A percentile compares a stretch with the other conserved stretches of the same genome.
phyloP scores from a whole-genome alignment of 1,284 basidiomycete genomes.

The Schizophyllum amplum region DNA sequence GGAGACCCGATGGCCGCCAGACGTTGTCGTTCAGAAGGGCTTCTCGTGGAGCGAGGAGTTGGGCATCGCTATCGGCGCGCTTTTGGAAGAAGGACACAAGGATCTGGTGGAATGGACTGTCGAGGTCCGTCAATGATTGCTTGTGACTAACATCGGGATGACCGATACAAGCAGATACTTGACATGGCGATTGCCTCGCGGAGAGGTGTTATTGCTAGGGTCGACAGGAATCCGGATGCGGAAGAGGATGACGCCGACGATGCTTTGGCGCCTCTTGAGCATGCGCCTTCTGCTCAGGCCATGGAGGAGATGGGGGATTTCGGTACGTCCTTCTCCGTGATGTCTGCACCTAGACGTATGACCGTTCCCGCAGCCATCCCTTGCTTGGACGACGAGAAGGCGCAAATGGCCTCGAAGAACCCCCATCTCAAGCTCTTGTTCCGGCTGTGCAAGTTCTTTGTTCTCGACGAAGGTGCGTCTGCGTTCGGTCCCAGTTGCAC shows the following conservation, averaged over 20 bases:
- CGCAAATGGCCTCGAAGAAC: conserved; percentile 70
- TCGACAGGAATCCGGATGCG: conserved; percentile 43
- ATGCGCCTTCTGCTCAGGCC: conserved; percentile 60
- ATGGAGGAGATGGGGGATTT: conserved; percentile 68
- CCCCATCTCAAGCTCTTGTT: conserved; percentile 78
- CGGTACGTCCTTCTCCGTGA: conserved; percentile 40
- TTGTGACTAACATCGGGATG: neutral
- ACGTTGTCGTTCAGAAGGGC: conserved; percentile 81
- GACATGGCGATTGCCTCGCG: conserved; percentile 58
- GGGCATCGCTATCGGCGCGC: conserved; percentile 72
- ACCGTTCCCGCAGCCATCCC: conserved; percentile 55
- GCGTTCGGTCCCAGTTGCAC: conserved; percentile 2
- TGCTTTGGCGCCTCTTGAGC: conserved; percentile 16
- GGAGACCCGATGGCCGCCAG: conserved; percentile 44
- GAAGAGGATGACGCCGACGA: conserved; percentile 30
- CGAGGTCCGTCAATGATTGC: conserved; percentile 43
- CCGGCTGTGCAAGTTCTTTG: conserved; percentile 57
- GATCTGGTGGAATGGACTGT: conserved; percentile 74
- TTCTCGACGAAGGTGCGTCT: conserved; percentile 50
- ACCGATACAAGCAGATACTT: conserved; percentile 45
- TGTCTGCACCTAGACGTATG: neutral
- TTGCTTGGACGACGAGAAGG: conserved; percentile 63
- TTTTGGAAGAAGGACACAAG: conserved; percentile 59
- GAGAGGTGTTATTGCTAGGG: conserved; percentile 62
- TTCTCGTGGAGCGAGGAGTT: conserved; percentile 87